Base-by-base conservation (phyloP, 768 basidiomycete species). In the Leucocoprinus sp. region DNA sequence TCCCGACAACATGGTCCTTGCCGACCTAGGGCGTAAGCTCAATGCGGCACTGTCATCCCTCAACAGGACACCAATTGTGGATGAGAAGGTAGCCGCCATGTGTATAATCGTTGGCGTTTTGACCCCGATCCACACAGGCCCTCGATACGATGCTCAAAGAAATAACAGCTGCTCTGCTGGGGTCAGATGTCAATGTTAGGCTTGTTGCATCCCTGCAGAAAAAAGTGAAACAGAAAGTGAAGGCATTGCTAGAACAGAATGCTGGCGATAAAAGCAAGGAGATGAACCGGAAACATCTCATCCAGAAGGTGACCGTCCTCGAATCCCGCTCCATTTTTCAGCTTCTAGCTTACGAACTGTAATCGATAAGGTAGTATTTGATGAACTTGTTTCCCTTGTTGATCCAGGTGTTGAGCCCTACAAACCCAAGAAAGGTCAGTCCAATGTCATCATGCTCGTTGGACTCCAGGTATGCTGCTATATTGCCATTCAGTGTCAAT, bases 121-220 rank as follows among this genome's bases (percentile, higher is more conserved):
- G 8, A 37, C 23, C 48, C 24, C 37, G 46, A 46, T 8, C 26
- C 37, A 33, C 17, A 8, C 61, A 97, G 93, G 89, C 91, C 38
- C 80, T 99, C 58, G 96, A 99, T 69, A 78, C 82, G 3, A 80
- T 89, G 12, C 78, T 99, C 51, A 98, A 97, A 66, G 92, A 96
- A 66, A 88, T 99, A 51, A 92, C 89, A 37, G 76, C 91, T 19
- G 95, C 95, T 8, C 69, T 98, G 24, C 76, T 99, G 35, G 93
- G 98, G 64, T 84, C 93, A 15, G 96, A 99, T 66, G 95, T 99
- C 53, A 99, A 99, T 60, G 95, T 99, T 56, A 96, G 95, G 62
- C 78, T 98, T 17, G 96, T 97, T 15, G 77, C 90, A 4, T 78
- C 80, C 29, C 63, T 96, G 45, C 79, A 92, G 52, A 80, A 84